Conservation (phyloP, 148 eudicot species). For the Drosera capensis region DNA sequence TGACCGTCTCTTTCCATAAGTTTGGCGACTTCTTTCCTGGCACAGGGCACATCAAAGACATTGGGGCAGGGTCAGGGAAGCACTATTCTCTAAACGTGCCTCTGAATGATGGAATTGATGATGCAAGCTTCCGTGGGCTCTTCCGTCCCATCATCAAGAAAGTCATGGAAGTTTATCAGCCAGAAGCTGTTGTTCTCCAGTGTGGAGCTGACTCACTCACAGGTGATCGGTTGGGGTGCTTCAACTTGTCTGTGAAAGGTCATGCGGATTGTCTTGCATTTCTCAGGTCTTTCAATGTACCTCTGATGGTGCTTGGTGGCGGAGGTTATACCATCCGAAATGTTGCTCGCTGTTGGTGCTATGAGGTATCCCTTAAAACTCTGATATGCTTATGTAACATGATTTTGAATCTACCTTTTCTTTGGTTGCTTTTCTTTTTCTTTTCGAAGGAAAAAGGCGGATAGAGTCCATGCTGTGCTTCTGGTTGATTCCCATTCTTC, state of each 20-base stretch:
- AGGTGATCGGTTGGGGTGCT: constrained; percentile 88
- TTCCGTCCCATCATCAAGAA: constrained; percentile 71
- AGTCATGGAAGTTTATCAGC: constrained; percentile 89
- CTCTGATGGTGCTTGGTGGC: constrained; percentile 90
- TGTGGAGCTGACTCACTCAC: constrained; percentile 96
- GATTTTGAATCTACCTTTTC: background rate
- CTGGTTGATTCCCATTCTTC: no score
- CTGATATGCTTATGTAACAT: background rate
- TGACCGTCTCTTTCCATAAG: constrained; percentile 94
- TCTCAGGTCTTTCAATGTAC: constrained; percentile 89
- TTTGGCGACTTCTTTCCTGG: constrained; percentile 95
- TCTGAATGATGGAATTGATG: constrained; percentile 81
- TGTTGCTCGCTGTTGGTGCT: constrained; percentile 99
- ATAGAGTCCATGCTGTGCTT: no score
- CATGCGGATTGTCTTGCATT: constrained; percentile 84
- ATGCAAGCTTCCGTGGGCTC: constrained; percentile 57
- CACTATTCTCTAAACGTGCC: constrained; percentile 88
- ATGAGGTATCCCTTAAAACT: constrained; percentile 44
- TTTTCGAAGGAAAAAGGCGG: background rate
- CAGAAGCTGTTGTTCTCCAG: constrained; percentile 88
- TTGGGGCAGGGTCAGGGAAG: constrained; percentile 58
- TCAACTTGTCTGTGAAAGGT: constrained; percentile 87
- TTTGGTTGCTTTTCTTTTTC: no score
- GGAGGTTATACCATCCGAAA: constrained; percentile 90
- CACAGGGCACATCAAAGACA: constrained; percentile 79